phyloP scores from a whole-genome alignment of 2,329 filamentous ascomycete species.

The Colletotrichum musicola region DNA sequence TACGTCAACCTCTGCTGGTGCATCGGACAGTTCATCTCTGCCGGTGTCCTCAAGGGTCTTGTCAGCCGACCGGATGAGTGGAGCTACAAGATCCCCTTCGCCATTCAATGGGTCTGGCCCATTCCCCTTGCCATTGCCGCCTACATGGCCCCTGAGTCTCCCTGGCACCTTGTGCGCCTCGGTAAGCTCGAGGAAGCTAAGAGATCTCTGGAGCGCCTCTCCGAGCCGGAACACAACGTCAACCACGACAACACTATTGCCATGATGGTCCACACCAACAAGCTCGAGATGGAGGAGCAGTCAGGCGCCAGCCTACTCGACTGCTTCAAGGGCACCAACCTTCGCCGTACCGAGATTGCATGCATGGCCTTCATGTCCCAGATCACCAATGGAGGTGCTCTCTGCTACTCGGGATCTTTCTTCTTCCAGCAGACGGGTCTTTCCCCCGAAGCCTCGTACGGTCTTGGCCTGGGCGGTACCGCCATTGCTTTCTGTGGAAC shows the following conservation, averaged over 20 bases:
- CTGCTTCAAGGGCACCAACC: slow-evolving; percentile 61
- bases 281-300: slow-evolving; percentile 57
- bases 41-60: slow-evolving; percentile 55
- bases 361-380: slow-evolving; percentile 57
- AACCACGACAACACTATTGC: slow-evolving; percentile 54
- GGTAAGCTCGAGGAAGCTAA: slow-evolving; percentile 49
- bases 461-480: slow-evolving; percentile 57
- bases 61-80: slow-evolving; percentile 49
- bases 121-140: slow-evolving; percentile 49
- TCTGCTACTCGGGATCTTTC: slow-evolving; percentile 58
- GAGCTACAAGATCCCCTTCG: slow-evolving; percentile 57
- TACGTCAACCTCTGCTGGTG: slow-evolving; percentile 60
- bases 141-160: slow-evolving; percentile 52
- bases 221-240: slow-evolving; percentile 47
- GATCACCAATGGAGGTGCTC: slow-evolving; percentile 55
- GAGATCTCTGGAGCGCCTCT: slow-evolving; percentile 48
- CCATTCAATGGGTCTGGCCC: slow-evolving; percentile 56
- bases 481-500: slow-evolving; percentile 58
- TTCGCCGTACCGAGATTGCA: slow-evolving; percentile 60
- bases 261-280: slow-evolving; percentile 59
- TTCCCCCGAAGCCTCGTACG: slow-evolving; percentile 51
- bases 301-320: slow-evolving; percentile 57
- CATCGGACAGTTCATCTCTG: slow-evolving; percentile 57
- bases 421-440: slow-evolving; percentile 62
- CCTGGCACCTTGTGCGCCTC: slow-evolving; percentile 52